These are phyloP conservation scores for Botrytis porri DNA, from an alignment of 2,329 filamentous ascomycete genomes.

Conservation along the genomic window DNA sequence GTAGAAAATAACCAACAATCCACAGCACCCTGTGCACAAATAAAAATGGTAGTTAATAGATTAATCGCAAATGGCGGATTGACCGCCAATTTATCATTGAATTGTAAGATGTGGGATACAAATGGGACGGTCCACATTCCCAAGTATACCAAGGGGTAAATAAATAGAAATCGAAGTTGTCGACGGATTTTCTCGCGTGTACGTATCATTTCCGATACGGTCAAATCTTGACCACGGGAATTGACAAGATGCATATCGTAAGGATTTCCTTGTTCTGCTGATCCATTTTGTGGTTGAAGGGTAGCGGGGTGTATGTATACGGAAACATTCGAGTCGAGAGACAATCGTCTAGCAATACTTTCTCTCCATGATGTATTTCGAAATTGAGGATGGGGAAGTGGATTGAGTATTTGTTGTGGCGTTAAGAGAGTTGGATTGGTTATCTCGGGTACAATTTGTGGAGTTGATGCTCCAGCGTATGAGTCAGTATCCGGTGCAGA, in stretches of 20 bases:
- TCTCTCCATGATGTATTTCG: conserved; percentile 29
- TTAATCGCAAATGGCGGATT: conserved; percentile 56
- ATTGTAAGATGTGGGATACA: conserved; percentile 59
- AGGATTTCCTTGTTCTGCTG: conserved; percentile 15
- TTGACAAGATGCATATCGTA: conserved; percentile 33
- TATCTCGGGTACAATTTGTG: conserved; percentile 24
- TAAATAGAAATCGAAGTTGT: conserved; percentile 69
- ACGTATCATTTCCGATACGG: conserved; percentile 39
- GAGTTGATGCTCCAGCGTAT: conserved; percentile 26
- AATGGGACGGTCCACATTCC: conserved; percentile 72
- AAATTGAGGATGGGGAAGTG: conserved; percentile 17
- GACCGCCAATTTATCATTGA: conserved; percentile 49
- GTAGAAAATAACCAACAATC: conserved; percentile 67
- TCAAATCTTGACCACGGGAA: conserved; percentile 34
- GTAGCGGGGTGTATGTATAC: conserved; percentile 23
- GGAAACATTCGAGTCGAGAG: conserved; percentile 23
- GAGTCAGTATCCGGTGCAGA: conserved; percentile 28
- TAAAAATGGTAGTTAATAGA: conserved; percentile 53
- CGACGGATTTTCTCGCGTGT: conserved; percentile 57
- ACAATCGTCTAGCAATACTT: conserved; percentile 26
- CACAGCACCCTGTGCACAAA: conserved; percentile 64
- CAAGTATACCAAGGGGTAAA: conserved; percentile 72
- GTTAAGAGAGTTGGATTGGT: conserved; percentile 1
- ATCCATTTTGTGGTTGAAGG: conserved; percentile 26
- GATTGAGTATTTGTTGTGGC: conserved; percentile 1